Percentiles rank a stretch among this genome's conserved stretches.
Conservation (phyloP, 805 yeast species). For the Isabelozyma gotoi region DNA sequence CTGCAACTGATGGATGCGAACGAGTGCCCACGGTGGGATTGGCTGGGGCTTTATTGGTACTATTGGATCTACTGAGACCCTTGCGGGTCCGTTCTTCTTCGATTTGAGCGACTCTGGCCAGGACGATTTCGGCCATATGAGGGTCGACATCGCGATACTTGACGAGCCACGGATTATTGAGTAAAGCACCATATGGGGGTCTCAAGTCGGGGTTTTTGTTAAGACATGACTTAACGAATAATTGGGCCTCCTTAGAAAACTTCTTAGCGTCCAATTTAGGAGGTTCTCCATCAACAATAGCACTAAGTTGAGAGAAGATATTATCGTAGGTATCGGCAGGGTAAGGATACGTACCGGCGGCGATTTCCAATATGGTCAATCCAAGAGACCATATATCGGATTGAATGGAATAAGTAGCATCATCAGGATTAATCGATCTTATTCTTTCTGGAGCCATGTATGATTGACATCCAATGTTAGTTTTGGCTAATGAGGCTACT, state of each 20-base stretch:
- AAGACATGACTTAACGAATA: constrained; percentile 75
- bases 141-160: constrained; percentile 42
- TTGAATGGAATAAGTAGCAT: constrained; percentile 83
- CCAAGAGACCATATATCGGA: constrained; percentile 97
- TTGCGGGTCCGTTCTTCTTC: constrained; percentile 12
- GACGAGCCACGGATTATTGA: constrained; percentile 82
- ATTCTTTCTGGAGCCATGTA: constrained; percentile 99
- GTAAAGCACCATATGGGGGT: constrained; percentile 74
- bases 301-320: constrained; percentile 89
- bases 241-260: constrained; percentile 75
- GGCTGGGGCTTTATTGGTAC: constrained; percentile 6
- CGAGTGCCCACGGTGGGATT: constrained; percentile 1
- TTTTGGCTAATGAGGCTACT: constrained; percentile 91
- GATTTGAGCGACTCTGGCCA: constrained; percentile 15
- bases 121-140: constrained; percentile 29
- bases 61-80: constrained; percentile 17
- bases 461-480: constrained; percentile 96
- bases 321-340: constrained; percentile 91
- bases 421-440: constrained; percentile 70
- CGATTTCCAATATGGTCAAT: constrained; percentile 82
- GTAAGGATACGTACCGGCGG: constrained; percentile 92
- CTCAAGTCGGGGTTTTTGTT: constrained; percentile 78
- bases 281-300: constrained; percentile 96
- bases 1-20: not conserved
- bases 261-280: constrained; percentile 67